A percentile compares a stretch with the other conserved stretches of the same genome.
These are phyloP conservation scores for Phaeosphaeria sp. DNA, from an alignment of 2,329 filamentous ascomycete genomes.

Conservation along the genomic window DNA sequence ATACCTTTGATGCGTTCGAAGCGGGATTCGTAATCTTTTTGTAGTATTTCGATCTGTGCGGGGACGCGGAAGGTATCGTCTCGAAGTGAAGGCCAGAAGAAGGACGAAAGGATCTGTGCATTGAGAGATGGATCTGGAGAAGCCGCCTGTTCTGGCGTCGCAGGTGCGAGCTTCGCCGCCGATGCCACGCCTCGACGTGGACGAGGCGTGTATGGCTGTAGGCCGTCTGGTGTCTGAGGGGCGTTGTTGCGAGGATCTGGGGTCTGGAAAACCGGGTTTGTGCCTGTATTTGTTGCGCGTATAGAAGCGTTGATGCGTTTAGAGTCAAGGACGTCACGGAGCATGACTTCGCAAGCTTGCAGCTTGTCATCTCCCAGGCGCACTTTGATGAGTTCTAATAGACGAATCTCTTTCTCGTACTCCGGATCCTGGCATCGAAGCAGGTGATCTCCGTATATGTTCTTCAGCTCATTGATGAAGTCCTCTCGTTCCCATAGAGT, in stretches of 20 bases:
- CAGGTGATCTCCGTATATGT: constrained; percentile 84
- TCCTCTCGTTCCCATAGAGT: constrained; percentile 88
- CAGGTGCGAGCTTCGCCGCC: constrained; percentile 14
- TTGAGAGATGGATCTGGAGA: constrained; percentile 61
- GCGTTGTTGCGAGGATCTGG: constrained; percentile 21
- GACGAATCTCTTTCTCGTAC: constrained; percentile 79
- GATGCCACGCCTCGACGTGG: constrained; percentile 27
- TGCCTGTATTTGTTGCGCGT: constrained; percentile 24
- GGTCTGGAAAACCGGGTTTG: constrained; percentile 18
- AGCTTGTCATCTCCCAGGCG: constrained; percentile 85
- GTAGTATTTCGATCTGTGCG: constrained; percentile 62
- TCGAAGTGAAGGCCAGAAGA: constrained; percentile 89
- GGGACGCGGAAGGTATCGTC: constrained; percentile 73
- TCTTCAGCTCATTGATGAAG: constrained; percentile 94
- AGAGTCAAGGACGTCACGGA: constrained; percentile 89
- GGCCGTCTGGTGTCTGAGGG: constrained; percentile 28
- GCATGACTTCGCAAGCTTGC: constrained; percentile 96
- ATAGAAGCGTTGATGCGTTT: constrained; percentile 69
- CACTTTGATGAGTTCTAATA: constrained; percentile 85
- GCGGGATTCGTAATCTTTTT: constrained; percentile 73
- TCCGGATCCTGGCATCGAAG: constrained; percentile 65
- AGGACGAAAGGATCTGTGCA: constrained; percentile 84
- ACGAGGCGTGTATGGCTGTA: constrained; percentile 31
- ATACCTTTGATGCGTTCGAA: constrained; percentile 83
- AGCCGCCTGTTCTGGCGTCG: constrained; percentile 16